Evolutionary conservation across 345 rosid species (phyloP).

Genomic region (Arabis hirsuta): DNA sequence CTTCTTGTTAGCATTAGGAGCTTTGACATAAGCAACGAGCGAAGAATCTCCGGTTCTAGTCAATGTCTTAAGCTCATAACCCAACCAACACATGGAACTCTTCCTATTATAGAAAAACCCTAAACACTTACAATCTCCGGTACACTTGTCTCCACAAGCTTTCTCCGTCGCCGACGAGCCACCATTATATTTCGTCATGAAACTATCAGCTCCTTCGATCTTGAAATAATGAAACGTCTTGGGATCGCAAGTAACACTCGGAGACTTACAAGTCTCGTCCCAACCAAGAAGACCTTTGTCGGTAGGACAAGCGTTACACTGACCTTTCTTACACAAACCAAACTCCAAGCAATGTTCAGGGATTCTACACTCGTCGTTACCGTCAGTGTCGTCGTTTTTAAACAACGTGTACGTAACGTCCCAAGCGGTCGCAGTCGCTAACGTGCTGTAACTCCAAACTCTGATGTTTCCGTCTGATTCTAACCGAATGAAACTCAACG

Average conservation of each 20-base stretch:
- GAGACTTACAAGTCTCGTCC: slow-evolving; percentile 50
- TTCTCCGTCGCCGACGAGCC: slow-evolving; percentile 52
- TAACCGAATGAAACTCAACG: slow-evolving; percentile 50
- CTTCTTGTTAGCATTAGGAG: slow-evolving; percentile 34
- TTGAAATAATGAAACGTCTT: slow-evolving; percentile 46
- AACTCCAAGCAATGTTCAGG: slow-evolving; percentile 40
- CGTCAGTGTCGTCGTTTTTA: slow-evolving; percentile 32
- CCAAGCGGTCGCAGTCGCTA: slow-evolving; percentile 46
- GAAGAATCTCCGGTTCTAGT: slow-evolving; percentile 37
- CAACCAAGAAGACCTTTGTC: slow-evolving; percentile 49
- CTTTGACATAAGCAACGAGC: slow-evolving; percentile 42
- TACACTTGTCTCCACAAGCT: slow-evolving; percentile 58
- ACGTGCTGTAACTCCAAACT: slow-evolving; percentile 50
- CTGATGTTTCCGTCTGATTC: slow-evolving; percentile 59
- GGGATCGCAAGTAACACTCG: slow-evolving; percentile 29
- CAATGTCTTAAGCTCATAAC: slow-evolving; percentile 62
- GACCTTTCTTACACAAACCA: slow-evolving; percentile 44
- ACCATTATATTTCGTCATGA: slow-evolving; percentile 46
- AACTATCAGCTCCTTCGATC: slow-evolving; percentile 61
- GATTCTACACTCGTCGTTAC: slow-evolving; percentile 45
- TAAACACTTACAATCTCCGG: slow-evolving; percentile 59
- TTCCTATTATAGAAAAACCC: slow-evolving; percentile 60
- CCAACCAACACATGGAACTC: slow-evolving; percentile 58
- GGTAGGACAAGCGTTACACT: slow-evolving; percentile 47
- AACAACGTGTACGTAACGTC: slow-evolving; percentile 52